Evolutionary conservation across 768 basidiomycete species (phyloP), one percentile per base, ranked within the genome.

Genomic region (Sutorius australiensis): DNA sequence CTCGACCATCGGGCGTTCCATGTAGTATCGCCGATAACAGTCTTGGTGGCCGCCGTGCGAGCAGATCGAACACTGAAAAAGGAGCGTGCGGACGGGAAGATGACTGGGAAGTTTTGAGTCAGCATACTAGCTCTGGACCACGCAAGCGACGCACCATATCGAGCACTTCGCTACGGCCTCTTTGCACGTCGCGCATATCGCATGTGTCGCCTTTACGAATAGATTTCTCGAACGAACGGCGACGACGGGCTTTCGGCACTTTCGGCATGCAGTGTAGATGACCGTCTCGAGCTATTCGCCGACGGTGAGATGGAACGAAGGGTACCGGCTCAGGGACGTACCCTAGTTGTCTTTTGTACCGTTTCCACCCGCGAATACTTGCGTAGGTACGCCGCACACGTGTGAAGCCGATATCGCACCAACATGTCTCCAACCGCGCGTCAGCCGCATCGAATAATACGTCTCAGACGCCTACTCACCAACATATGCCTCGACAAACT

Each of bases 41-140:
- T 78, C 76, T 58, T 86, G 85, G 58, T 93, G 91, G 0, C 90
- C 90, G 0, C 91, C 91, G 56, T 93, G 91, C 39, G 79, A 72
- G 64, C 91, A 93, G 2, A 87, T 71, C 0, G 86, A 78, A 65
- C 91, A 92, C 47, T 84, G 83, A 64, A 91, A 86, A 3, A 89
- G 68, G 5, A 90, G 72, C 0, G 80, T 73, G 28, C 80, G 81
- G 14, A 92, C 87, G 4, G 91, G 90, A 28, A 92, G 79, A 50
- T 82, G 91, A 66, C 90, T 92, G 55, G 14, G 6, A 30, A 17
- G 6, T 14, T 4, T 34, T 7, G 19, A 13, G 31, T 59, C 40
- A 61, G 50, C 50, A 44, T 39, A 8, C 43, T 8, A 3, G 31
- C 37, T 24, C 11, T 12, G 13, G 8, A 43, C 27, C 30, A 32